Conservation (phyloP, 345 rosid genomes). For the Clausena lansium region DNA sequence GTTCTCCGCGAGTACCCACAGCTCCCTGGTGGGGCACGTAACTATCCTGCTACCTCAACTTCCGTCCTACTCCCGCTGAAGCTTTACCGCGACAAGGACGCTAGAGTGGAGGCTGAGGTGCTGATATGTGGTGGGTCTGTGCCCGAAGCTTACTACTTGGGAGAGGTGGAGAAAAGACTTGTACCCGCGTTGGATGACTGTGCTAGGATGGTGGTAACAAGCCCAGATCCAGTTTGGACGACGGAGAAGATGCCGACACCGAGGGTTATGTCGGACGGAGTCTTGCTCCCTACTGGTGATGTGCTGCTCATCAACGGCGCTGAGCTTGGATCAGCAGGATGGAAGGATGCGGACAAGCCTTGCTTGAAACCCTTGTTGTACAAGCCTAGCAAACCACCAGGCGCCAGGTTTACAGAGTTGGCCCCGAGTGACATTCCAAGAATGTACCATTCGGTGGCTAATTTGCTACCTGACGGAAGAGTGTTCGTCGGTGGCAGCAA, state of each 20-base stretch:
- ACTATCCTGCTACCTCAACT: conserved; percentile 7
- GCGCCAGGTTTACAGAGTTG: conserved; percentile 40
- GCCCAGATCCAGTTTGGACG: conserved; percentile 9
- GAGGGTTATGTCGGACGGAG: background rate
- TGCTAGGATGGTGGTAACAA: conserved; percentile 38
- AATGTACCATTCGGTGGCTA: conserved; percentile 52
- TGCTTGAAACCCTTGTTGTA: conserved; percentile 57
- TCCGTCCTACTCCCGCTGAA: conserved; percentile 42
- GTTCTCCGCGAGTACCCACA: conserved; percentile 28
- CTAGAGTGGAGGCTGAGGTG: conserved; percentile 22
- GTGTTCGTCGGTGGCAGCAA: conserved; percentile 70
- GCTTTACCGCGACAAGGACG: conserved; percentile 22
- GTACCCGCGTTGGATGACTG: conserved; percentile 38
- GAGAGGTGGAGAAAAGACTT: conserved; percentile 18
- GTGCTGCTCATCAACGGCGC: conserved; percentile 57
- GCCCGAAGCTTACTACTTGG: conserved; percentile 1
- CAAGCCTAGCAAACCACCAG: conserved; percentile 18
- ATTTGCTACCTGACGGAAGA: conserved; percentile 44
- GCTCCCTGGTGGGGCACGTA: conserved; percentile 25
- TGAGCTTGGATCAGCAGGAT: conserved; percentile 59
- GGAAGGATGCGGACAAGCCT: conserved; percentile 66
- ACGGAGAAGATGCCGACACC: background rate
- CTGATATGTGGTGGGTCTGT: background rate
- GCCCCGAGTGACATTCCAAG: conserved; percentile 47
- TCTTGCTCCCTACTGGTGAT: background rate